phyloP scores from a whole-genome alignment of 2,329 filamentous ascomycete species.

The Cladosporium austrohemisphaericum region DNA sequence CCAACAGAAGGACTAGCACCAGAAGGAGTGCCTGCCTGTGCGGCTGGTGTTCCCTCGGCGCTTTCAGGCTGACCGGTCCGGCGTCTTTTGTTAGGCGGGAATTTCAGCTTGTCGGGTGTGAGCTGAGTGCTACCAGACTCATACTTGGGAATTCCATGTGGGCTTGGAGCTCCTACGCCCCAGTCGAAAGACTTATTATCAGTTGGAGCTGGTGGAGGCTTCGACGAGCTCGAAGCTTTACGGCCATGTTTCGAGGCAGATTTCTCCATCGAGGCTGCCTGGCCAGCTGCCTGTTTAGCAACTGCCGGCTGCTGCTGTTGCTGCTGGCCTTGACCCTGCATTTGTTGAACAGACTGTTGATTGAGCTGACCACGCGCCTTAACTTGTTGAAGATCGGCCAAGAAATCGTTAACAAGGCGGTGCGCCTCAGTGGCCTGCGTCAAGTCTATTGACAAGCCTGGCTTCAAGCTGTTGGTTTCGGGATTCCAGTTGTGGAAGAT shows the following conservation, averaged over 20 bases:
- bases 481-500: constrained; percentile 28
- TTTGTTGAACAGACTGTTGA: constrained; percentile 16
- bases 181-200: constrained; percentile 35
- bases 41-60: constrained; percentile 40
- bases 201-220: constrained; percentile 31
- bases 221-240: constrained; percentile 25
- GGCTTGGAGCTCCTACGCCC: constrained; percentile 30
- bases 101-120: constrained; percentile 54
- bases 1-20: constrained; percentile 38
- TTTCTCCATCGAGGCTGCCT: constrained; percentile 17
- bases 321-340: constrained; percentile 16
- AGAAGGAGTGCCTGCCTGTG: constrained; percentile 33
- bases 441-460: constrained; percentile 26
- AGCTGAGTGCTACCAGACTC: constrained; percentile 49
- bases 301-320: constrained; percentile 12
- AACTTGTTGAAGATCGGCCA: constrained; percentile 26
- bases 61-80: constrained; percentile 43
- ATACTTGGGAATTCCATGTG: constrained; percentile 55
- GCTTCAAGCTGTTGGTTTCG: constrained; percentile 25
- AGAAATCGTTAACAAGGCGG: constrained; percentile 22
- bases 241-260: constrained; percentile 18
- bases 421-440: constrained; percentile 24
- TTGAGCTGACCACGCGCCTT: constrained; percentile 21
- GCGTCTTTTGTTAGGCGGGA: constrained; percentile 56
- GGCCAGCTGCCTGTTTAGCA: constrained; percentile 1